Base-by-base conservation (phyloP, 108 stramenopile genomes). In the Stephanodiscus minutulus region DNA sequence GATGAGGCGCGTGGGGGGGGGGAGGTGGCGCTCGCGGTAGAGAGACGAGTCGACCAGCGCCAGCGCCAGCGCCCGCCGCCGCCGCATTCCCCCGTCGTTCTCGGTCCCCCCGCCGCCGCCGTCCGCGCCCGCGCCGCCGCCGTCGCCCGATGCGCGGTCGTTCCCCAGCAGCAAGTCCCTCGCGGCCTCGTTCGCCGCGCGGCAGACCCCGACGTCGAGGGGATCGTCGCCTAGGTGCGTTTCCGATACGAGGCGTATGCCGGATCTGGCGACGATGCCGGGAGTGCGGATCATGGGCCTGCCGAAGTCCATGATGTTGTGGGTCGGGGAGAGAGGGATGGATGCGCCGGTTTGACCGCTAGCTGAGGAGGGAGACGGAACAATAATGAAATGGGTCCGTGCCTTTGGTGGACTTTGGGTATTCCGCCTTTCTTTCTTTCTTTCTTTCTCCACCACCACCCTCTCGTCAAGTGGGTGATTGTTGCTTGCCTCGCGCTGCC, bases 151-250 rank as follows among this genome's bases (percentile, higher is more conserved):
- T 27, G 43, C 28, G 17, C 74, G 36, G 33, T 86, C 86, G 52
- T 77, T 77, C 27, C 77, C 76, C n/a, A 91, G 65, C 31, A 94
- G 84, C 48, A 90, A 56, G 73, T 87, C 85, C 31, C 57, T 58
- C 1, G 91, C 91, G 46, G 91, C 93, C 36, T 88, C 72, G 59
- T 94, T 94, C 27, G 93, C 89, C 11, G 82, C 76, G 29, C 46
- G 60, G 35, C 77, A 79, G 3, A 79, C 66, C 35, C 63, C 22
- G 25, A 66, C 33, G 33, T 79, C 77, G 22, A 79, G 52, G 12
- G 71, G 61, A 25, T 79, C 77, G 29, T 72, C 54, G 21, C 71
- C 77, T 9, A 79, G 61, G 48, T 72, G 66, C 7, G 46, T 68
- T 67, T 68, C 71, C 24, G 62, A 36, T 0, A 79, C 71, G 1